Evolutionary conservation across 2,329 filamentous ascomycete genomes (phyloP), one percentile per base, ranked within the genome.

Genomic region (Epichloe coenophiala): DNA sequence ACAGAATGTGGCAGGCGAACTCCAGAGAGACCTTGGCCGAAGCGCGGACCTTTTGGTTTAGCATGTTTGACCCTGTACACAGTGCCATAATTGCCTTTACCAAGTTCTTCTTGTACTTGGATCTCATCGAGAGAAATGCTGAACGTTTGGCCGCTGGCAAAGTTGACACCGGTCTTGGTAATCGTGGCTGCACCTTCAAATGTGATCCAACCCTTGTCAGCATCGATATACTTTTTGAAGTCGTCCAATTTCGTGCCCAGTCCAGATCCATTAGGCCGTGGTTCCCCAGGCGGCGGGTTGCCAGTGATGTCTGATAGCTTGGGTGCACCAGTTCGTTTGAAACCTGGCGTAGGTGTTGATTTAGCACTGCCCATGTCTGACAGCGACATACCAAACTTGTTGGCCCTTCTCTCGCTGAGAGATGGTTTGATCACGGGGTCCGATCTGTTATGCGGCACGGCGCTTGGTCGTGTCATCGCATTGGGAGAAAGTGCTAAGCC

Each of bases 41-140:
- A 81, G 37, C 79, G 73, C 1, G 77, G 77, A 17, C 71, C 67
- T 47, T 69, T 67, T 12, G 75, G 76, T 61, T 88, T 83, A 51
- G 86, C 81, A 68, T 98, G 93, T 59, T 84, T 81, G 51, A 97
- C 93, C 67, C 93, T 96, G 76, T 95, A 97, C 4, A 98, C 93
- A 1, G 91, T 97, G 53, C 93, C 93, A 61, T 98, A 98, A 65
- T 98, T 98, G 40, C 93, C 93, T 68, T 97, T 98, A 45, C 93
- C 93, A 12, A 98, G 72, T 70, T 98, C 93, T 54, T 91, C 88
- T 52, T 97, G 65, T 1, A 88, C 91, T 60, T 97, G 88, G 5
- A 98, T 86, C 65, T 98, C 91, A 62, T 98, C 91, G 41, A 98
- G 74, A 4, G 91, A 97, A 62, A 98, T 97, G 61, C 78, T 88